These are phyloP conservation scores for Aspergillus sp. DNA, from an alignment of 2,329 filamentous ascomycete genomes.

Conservation along the genomic window DNA sequence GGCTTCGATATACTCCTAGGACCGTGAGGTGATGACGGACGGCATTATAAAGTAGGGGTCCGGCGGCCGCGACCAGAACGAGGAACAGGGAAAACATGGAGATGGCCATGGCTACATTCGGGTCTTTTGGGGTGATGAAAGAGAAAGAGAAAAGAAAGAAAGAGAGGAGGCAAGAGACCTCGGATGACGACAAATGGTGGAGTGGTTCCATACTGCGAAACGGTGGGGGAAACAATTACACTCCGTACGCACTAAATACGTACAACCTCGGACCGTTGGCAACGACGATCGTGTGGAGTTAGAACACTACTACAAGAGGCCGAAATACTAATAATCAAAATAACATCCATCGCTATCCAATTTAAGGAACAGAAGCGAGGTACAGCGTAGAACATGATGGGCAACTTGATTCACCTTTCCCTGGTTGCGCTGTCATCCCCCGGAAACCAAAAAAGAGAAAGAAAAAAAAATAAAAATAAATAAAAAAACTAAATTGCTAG, in stretches of 20 bases:
- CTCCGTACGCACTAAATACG: too few relatives aligned
- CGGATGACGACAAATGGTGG: neutral
- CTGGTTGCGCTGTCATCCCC: neutral
- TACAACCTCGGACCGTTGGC: neutral
- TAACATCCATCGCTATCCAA: conserved; percentile 5
- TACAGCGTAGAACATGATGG: conserved; percentile 2
- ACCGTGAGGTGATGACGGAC: conserved; percentile 16
- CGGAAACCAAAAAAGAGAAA: neutral
- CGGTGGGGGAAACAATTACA: neutral
- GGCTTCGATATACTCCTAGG: conserved; percentile 21
- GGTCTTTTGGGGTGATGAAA: neutral
- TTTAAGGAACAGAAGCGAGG: conserved; percentile 8
- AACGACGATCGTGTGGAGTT: neutral
- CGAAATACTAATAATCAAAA: neutral
- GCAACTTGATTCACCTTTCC: conserved; percentile 11
- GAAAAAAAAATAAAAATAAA: neutral
- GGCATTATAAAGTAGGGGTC: neutral
- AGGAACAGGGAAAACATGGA: neutral
- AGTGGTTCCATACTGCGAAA: neutral
- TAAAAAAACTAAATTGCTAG: neutral
- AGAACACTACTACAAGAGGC: neutral
- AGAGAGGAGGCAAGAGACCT: neutral
- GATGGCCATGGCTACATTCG: neutral
- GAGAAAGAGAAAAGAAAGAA: neutral
- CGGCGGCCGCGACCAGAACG: conserved; percentile 18